Base-by-base conservation (phyloP, 2,329 filamentous ascomycete genomes). In the Calonectria hawksworthii region DNA sequence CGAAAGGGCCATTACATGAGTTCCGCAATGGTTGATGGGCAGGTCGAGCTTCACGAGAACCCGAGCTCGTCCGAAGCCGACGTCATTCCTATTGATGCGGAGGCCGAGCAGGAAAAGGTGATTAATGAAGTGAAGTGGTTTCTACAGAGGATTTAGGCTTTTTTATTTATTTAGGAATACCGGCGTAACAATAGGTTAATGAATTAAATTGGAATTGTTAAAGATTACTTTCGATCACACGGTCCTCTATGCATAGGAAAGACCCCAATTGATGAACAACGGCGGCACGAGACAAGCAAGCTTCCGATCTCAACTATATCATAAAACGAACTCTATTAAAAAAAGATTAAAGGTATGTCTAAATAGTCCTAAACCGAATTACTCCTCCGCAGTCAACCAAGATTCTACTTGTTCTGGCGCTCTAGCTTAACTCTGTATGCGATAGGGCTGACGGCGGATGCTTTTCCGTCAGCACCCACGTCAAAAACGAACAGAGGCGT, bases 1-100 rank as follows among this genome's bases (percentile, higher is more conserved):
- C 78, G 85, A 18, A 73, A 79, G 44, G 81, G 77, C 0, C 85
- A 86, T 68, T 86, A 84, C 61, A 86, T 86, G 85, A 78, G 80
- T 50, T 69, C 80, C 0, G 75, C 73, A 11, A 86, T 86, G 83
- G 81, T 85, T 0, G 80, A 83, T 30, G 80, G 82, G 2, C 85
- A 87, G 71, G 30, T 86, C 2, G 77, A 75, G 1, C 78, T 81
- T 1, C 80, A 84, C 16, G 84, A 86, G 71, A 70, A 71, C 2
- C 77, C 83, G 0, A 76, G 72, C 0, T 68, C 74, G 2, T 75
- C 79, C 4, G 86, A 87, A 75, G 73, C 74, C 1, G 85, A 87
- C 74, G 81, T 86, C 0, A 70, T 86, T 26, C 85, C 86, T 0
- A 56, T 83, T 3, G 78, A 83, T 28, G 76, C 74, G 0, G 80